Evolutionary conservation across 306 rosid genomes (phyloP).

Genomic region (Quercus wislizeni): DNA sequence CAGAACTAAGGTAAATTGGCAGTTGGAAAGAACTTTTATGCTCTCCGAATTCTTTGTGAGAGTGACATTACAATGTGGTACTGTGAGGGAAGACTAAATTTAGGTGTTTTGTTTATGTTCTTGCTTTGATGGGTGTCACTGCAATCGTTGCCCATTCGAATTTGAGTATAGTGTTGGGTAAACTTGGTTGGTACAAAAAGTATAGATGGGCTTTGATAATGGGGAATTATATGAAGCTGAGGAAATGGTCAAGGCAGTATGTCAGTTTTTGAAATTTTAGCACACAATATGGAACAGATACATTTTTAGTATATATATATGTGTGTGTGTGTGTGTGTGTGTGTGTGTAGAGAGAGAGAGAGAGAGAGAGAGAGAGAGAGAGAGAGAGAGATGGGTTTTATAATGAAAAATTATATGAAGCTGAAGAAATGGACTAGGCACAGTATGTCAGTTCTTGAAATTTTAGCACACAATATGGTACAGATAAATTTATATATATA

Average conservation of each 20-base stretch:
- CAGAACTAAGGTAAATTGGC: background rate
- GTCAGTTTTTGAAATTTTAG: background rate
- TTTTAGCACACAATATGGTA: background rate
- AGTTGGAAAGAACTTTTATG: background rate
- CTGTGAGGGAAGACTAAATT: background rate
- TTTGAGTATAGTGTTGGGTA: background rate
- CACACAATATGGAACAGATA: background rate
- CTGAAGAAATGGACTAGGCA: too few relatives aligned
- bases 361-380: too few relatives aligned
- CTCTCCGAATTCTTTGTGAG: background rate
- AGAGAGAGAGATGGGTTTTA: too few relatives aligned
- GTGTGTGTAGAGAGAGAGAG: too few relatives aligned
- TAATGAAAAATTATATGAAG: too few relatives aligned
- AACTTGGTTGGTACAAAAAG: background rate
- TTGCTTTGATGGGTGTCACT: too few relatives aligned
- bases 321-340: accelerated
- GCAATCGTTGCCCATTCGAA: background rate
- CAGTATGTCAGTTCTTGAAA: background rate
- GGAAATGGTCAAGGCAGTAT: background rate
- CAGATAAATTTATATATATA: too few relatives aligned
- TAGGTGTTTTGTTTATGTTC: background rate
- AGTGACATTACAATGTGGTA: background rate
- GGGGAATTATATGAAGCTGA: too few relatives aligned
- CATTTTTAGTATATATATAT: background rate
- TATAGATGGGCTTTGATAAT: too few relatives aligned